phyloP scores from a whole-genome alignment of 768 basidiomycete species.

The Boletus subparvulus region DNA sequence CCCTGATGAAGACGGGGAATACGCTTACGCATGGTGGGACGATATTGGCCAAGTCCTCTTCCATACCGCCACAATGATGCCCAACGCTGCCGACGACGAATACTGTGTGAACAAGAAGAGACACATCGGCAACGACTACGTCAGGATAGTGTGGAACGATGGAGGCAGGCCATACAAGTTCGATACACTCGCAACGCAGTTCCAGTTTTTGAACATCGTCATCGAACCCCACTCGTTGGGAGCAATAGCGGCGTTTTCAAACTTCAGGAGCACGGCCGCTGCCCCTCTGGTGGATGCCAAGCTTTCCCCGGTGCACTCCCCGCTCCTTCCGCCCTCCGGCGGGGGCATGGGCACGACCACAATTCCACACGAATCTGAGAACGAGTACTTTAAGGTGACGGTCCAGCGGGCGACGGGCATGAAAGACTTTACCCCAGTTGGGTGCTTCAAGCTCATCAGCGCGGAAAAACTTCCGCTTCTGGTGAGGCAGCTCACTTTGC shows the following conservation, averaged over 20 bases:
- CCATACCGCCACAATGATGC: conserved; percentile 98
- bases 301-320: conserved; percentile 20
- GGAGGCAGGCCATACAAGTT: conserved; percentile 87
- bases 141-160: conserved; percentile 98
- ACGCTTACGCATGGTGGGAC: conserved; percentile 99
- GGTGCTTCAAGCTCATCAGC: conserved; percentile 92
- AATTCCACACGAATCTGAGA: conserved; percentile 60
- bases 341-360: conserved; percentile 10
- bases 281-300: conserved; percentile 13
- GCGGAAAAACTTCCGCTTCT: conserved; percentile 84
- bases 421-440: conserved; percentile 92
- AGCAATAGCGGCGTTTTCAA: conserved; percentile 80
- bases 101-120: conserved; percentile 84
- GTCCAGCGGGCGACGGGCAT: conserved; percentile 87
- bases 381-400: conserved; percentile 94
- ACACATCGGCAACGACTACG: conserved; percentile 95
- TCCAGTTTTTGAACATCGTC: conserved; percentile 97
- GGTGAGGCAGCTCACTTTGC: conserved; percentile 81
- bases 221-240: conserved; percentile 91
- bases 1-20: conserved; percentile 90
- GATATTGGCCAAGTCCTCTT: conserved; percentile 94
- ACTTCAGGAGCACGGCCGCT: conserved; percentile 38
- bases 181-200: conserved; percentile 88
- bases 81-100: conserved; percentile 65
- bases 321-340: conserved; percentile 11